These are phyloP conservation scores for Podosphaera xanthii DNA, from an alignment of 2,329 filamentous ascomycete genomes.

Conservation along the genomic window DNA sequence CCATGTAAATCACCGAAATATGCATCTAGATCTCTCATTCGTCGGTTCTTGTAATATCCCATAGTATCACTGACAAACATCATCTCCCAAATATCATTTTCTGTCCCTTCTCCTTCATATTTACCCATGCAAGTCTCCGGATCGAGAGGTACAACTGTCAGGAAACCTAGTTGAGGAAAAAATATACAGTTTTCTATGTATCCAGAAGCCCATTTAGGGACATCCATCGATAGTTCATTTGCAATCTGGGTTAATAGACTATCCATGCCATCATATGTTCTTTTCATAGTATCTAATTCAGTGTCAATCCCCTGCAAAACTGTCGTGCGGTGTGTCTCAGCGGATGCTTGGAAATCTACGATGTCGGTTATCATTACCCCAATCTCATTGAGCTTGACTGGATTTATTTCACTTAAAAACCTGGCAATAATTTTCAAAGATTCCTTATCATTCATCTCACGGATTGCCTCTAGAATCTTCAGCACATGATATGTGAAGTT, in stretches of 20 bases:
- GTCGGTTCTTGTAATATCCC: conserved; percentile 67
- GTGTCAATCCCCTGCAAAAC: conserved; percentile 49
- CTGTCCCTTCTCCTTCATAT: conserved; percentile 36
- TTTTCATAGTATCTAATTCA: conserved; percentile 56
- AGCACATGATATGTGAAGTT: conserved; percentile 51
- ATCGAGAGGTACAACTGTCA: conserved; percentile 50
- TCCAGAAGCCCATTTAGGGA: conserved; percentile 34
- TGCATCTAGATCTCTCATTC: conserved; percentile 61
- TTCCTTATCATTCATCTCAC: conserved; percentile 30
- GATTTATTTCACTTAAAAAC: conserved; percentile 37
- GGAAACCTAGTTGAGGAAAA: conserved; percentile 76
- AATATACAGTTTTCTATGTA: conserved; percentile 58
- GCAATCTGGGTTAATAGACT: conserved; percentile 47
- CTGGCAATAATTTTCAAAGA: conserved; percentile 28
- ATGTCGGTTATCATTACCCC: conserved; percentile 50
- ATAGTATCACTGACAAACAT: conserved; percentile 50
- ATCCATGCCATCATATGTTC: conserved; percentile 55
- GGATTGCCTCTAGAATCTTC: conserved; percentile 41
- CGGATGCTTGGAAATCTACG: conserved; percentile 58
- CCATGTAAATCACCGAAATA: conserved; percentile 70
- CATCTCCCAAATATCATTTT: conserved; percentile 46
- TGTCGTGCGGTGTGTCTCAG: conserved; percentile 43
- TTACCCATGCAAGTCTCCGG: conserved; percentile 30
- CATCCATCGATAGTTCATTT: conserved; percentile 32
- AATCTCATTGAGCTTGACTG: conserved; percentile 34